Percentiles rank a stretch among this genome's conserved stretches.
These are phyloP conservation scores for Plasmodium vinckei DNA, from an alignment of 169 alveolate genomes.

Conservation along the genomic window DNA sequence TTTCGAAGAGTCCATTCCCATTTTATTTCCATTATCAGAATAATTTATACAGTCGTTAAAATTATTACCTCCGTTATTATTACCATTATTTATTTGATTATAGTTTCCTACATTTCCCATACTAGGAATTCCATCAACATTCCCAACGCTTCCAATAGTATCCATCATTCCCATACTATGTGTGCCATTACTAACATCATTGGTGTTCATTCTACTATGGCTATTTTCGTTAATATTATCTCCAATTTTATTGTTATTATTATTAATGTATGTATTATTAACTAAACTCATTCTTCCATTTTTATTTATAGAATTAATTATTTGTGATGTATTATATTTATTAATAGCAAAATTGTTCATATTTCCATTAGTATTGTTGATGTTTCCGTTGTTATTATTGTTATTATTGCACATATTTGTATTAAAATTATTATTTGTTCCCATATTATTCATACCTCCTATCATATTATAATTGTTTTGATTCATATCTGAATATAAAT, in stretches of 20 bases:
- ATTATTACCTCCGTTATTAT: slow-evolving; percentile 15
- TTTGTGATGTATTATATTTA: slow-evolving; percentile 5
- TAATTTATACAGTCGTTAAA: neutral
- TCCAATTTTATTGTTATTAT: slow-evolving; percentile 17
- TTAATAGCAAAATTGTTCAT: neutral
- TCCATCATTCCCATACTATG: too few species aligned
- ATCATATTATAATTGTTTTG: slow-evolving; percentile 39
- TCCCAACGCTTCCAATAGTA: too few species aligned
- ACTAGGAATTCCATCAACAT: too few species aligned
- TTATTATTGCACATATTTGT: slow-evolving; percentile 5
- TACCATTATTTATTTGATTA: neutral
- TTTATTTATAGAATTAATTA: slow-evolving; percentile 4
- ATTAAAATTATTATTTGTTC: neutral
- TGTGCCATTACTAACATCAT: neutral
- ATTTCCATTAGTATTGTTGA: neutral
- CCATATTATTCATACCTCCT: neutral
- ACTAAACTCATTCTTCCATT: neutral
- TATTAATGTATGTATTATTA: slow-evolving; percentile 3
- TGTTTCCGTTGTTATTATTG: neutral
- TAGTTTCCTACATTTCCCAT: too few species aligned
- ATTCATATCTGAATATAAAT: slow-evolving; percentile 49
- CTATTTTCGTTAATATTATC: neutral
- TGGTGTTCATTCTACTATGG: neutral
- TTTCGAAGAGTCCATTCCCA: slow-evolving; percentile 20
- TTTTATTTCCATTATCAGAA: slow-evolving; percentile 8